phyloP scores from a whole-genome alignment of 495 filamentous ascomycete species.

The Bryoglossum gracile region DNA sequence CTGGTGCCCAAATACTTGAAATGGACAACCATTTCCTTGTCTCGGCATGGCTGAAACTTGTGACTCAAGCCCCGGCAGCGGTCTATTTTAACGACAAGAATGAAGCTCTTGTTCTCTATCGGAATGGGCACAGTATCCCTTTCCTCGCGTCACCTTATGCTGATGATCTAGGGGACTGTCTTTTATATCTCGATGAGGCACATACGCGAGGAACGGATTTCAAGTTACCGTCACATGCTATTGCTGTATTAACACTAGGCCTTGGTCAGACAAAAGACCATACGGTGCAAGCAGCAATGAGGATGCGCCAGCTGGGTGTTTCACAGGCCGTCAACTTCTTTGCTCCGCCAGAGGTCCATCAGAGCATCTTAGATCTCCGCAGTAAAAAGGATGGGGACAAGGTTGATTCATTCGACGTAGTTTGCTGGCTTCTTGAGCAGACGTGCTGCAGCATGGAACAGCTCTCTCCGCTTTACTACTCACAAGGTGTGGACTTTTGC shows the following conservation, averaged over 20 bases:
- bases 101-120: constrained; percentile 38
- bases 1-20: constrained; percentile 44
- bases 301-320: constrained; percentile 33
- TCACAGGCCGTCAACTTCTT: constrained; percentile 37
- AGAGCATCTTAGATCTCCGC: constrained; percentile 26
- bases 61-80: constrained; percentile 34
- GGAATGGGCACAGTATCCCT: constrained; percentile 32
- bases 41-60: constrained; percentile 39
- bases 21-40: constrained; percentile 38
- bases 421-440: constrained; percentile 54
- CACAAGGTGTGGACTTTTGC: constrained; percentile 53
- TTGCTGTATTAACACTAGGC: constrained; percentile 50
- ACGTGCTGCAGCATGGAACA: constrained; percentile 51
- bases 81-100: constrained; percentile 44
- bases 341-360: constrained; percentile 39
- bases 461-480: constrained; percentile 45
- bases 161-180: constrained; percentile 40
- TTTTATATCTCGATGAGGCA: constrained; percentile 54
- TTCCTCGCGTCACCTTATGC: constrained; percentile 43
- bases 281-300: constrained; percentile 52
- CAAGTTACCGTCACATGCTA: constrained; percentile 38
- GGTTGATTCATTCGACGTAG: constrained; percentile 16
- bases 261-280: constrained; percentile 50
- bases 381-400: constrained; percentile 4
- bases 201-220: constrained; percentile 58